Evolutionary conservation across 2,329 filamentous ascomycete genomes (phyloP), one percentile per base, ranked within the genome.

Genomic region (Fusarium sp.): DNA sequence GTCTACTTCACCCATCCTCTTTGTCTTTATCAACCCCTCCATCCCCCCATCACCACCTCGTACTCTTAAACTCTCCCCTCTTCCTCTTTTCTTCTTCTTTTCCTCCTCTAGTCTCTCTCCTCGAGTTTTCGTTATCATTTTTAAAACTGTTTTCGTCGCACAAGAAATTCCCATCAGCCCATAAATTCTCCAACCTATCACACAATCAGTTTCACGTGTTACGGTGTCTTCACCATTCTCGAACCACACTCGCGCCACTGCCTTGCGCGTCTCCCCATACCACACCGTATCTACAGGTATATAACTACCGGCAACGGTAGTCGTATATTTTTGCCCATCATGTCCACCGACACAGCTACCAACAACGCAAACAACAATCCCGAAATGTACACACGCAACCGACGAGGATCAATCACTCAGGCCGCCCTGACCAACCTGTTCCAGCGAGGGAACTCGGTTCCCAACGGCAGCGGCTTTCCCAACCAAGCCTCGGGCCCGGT

Each of bases 351-450:
- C 72, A 80, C 72, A 72, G 67, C 60, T 46, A 53, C 69, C 53
- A 73, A 60, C 65, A 77, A 73, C 70, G 79, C 77, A 65, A 77
- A 74, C 68, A 70, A 74, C 69, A 71, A 70, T 61, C 67, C 72
- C 73, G 77, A 80, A 66, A 75, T 75, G 74, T 79, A 84, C 66
- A 82, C 84, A 73, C 84, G 86, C 75, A 79, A 85, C 65, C 86
- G 87, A 74, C 86, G 88, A 73, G 83, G 86, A 71, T 89, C 88
- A 65, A 84, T 89, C 75, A 87, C 86, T 36, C 85, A 87, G 57
- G 84, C 87, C 61, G 85, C 88, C 58, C 82, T 90, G 67, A 85
- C 85, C 68, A 88, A 83, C 75, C 84, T 92, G 64, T 91, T 90
- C 78, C 83, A 86, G 67, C 83, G 89, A 70, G 86, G 84, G 74